phyloP scores from a whole-genome alignment of 2,329 filamentous ascomycete genomes.

The Nemania diffusa region DNA sequence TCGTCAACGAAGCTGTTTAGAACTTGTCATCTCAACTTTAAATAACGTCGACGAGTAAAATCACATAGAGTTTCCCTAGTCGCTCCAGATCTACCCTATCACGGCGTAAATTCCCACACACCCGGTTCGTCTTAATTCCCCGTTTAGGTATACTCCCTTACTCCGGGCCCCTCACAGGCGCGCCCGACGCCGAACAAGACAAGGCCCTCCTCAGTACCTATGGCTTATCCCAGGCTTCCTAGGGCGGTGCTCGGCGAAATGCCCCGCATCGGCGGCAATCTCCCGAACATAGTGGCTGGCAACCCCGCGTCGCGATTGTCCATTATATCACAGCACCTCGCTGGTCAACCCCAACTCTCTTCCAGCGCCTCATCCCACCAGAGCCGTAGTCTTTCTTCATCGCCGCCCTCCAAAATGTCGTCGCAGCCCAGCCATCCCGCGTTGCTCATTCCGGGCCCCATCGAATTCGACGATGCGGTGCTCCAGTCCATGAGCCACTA shows the following conservation, averaged over 20 bases:
- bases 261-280: slow-evolving; percentile 42
- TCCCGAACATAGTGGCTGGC: slow-evolving; percentile 38
- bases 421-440: slow-evolving; percentile 72
- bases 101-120: slow-evolving; percentile 8
- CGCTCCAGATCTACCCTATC: slow-evolving; percentile 32
- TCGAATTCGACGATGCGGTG: slow-evolving; percentile 98
- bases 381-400: slow-evolving; percentile 26
- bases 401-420: slow-evolving; percentile 62
- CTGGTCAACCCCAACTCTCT: slow-evolving; percentile 37
- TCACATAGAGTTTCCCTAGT: slow-evolving; percentile 16
- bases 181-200: slow-evolving; percentile 6
- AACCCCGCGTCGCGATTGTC: slow-evolving; percentile 48
- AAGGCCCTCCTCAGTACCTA: neutral
- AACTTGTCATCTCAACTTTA: neutral
- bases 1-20: neutral
- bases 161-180: slow-evolving; percentile 12
- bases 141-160: slow-evolving; percentile 28
- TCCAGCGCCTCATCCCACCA: slow-evolving; percentile 42
- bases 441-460: slow-evolving; percentile 94
- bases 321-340: slow-evolving; percentile 47
- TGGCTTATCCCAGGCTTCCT: slow-evolving; percentile 44
- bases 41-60: neutral
- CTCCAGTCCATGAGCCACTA: slow-evolving; percentile 95
- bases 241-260: slow-evolving; percentile 45
- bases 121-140: slow-evolving; percentile 10